Base-by-base conservation (phyloP, 306 rosid species). In the Bauhinia variegata region DNA sequence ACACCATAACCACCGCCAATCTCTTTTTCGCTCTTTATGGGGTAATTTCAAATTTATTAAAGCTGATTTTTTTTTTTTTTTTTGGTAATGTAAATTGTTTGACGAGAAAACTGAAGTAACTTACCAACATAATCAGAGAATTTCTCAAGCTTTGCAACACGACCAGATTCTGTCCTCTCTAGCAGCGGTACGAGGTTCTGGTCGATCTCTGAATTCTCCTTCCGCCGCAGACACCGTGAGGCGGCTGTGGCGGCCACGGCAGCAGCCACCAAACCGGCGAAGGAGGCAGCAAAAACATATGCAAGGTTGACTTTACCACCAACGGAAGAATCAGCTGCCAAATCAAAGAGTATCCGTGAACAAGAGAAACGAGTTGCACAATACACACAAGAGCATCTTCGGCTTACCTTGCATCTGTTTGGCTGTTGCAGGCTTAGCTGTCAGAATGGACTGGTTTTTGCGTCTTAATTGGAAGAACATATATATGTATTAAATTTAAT, bases 61-160 rank as follows among this genome's bases (percentile, higher is more conserved):
- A n/a, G n/a, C n/a, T n/a, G n/a, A n/a, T n/a, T n/a, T n/a, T n/a
- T n/a, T n/a, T n/a, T n/a, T n/a, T n/a, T n/a, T n/a, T n/a, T n/a
- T n/a, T n/a, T n/a, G n/a, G n/a, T n/a, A n/a, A n/a, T n/a, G n/a
- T n/a, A 18, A 50, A 18, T 23, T 7, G 11, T 51, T 0, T 13
- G 28, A n/a, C n/a, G n/a, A n/a, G n/a, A n/a, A n/a, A n/a, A n/a
- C 28, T 51, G 11, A n/a, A 1, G 1, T 19, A 6, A 64, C 56
- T 34, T 82, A 92, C 96, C 96, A 32, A 89, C 88, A 56, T 87
- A 92, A 64, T 84, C 76, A 8, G 98, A 79, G 79, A 92, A 89
- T 32, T 77, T 80, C 39, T 92, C 98, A 17, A 89, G 67, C 31
- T 67, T 68, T 65, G 66, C 82, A 32, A 79, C 47, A 7, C 96